Evolutionary conservation across 129 eudicot species (phyloP).

Genomic region (Deinandra increscens): DNA sequence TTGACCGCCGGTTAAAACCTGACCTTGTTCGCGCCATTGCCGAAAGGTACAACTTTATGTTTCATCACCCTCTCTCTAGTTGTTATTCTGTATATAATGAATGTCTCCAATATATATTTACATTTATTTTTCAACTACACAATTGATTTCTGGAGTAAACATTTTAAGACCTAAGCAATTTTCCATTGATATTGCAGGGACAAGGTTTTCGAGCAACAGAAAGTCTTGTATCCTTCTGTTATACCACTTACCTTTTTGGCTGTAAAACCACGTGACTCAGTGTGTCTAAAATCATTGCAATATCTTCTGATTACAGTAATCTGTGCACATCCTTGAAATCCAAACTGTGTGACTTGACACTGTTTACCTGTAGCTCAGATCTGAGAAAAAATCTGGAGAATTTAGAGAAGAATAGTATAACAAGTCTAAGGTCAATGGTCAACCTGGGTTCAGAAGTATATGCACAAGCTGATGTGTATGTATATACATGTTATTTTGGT

Average conservation of each 20-base stretch:
- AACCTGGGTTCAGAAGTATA: conserved; percentile 94
- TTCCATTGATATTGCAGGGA: conserved; percentile 64
- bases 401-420: conserved; percentile 80
- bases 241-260: background rate
- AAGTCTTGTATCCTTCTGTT: conserved; percentile 83
- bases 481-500: conserved; percentile 1
- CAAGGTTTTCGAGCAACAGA: conserved; percentile 89
- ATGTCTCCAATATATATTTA: background rate
- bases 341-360: conserved; percentile 32
- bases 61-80: background rate
- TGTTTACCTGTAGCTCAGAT: conserved; percentile 57
- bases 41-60: conserved; percentile 47
- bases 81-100: background rate
- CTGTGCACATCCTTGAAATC: background rate
- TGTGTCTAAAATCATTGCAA: conserved; percentile 10
- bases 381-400: conserved; percentile 70
- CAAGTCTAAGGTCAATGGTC: conserved; percentile 77
- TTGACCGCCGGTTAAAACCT: conserved; percentile 82
- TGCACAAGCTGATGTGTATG: conserved; percentile 93
- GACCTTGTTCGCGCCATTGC: conserved; percentile 83
- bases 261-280: background rate
- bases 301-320: background rate
- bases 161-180: conserved; percentile 11
- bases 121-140: background rate
- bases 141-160: background rate